Conservation (phyloP, 73 alveolate genomes). For the Diophrys sp. region DNA sequence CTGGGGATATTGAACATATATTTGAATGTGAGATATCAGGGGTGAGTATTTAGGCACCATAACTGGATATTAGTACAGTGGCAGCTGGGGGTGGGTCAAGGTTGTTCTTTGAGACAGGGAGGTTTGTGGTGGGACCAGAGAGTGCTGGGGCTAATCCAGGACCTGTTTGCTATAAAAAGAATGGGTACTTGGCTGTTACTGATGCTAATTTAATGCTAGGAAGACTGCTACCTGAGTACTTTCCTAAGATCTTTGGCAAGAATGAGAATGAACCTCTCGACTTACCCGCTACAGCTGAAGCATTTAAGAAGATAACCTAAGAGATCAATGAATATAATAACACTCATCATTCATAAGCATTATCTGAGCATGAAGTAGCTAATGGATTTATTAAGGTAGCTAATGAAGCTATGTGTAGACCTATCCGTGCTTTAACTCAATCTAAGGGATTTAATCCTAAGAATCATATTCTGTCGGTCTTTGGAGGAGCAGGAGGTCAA, state of each 20-base stretch:
- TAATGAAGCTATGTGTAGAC: slow-evolving; percentile 88
- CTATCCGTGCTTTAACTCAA: slow-evolving; percentile 76
- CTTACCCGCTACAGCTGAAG: slow-evolving; percentile 27
- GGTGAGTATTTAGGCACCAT: slow-evolving; percentile 79
- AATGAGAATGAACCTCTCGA: slow-evolving; percentile 67
- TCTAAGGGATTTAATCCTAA: slow-evolving; percentile 81
- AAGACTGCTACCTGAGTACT: slow-evolving; percentile 72
- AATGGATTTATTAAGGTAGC: slow-evolving; percentile 86
- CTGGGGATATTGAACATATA: slow-evolving; percentile 41
- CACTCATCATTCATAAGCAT: neutral
- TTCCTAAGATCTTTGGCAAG: slow-evolving; percentile 86
- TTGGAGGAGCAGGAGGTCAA: slow-evolving; percentile 95
- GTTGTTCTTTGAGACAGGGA: slow-evolving; percentile 70
- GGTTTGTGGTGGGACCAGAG: slow-evolving; percentile 89
- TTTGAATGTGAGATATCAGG: slow-evolving; percentile 81
- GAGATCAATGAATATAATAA: slow-evolving; percentile 14
- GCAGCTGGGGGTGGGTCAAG: slow-evolving; percentile 97
- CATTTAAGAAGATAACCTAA: slow-evolving; percentile 41
- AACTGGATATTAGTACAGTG: slow-evolving; percentile 81
- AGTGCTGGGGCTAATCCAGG: slow-evolving; percentile 93
- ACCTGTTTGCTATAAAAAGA: slow-evolving; percentile 88
- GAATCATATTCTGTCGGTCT: slow-evolving; percentile 68
- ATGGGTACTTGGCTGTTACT: slow-evolving; percentile 70
- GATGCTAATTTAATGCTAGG: slow-evolving; percentile 85
- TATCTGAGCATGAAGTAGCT: slow-evolving; percentile 57